phyloP scores from a whole-genome alignment of 2,329 filamentous ascomycete species.

The Aspergillus fumigatus region DNA sequence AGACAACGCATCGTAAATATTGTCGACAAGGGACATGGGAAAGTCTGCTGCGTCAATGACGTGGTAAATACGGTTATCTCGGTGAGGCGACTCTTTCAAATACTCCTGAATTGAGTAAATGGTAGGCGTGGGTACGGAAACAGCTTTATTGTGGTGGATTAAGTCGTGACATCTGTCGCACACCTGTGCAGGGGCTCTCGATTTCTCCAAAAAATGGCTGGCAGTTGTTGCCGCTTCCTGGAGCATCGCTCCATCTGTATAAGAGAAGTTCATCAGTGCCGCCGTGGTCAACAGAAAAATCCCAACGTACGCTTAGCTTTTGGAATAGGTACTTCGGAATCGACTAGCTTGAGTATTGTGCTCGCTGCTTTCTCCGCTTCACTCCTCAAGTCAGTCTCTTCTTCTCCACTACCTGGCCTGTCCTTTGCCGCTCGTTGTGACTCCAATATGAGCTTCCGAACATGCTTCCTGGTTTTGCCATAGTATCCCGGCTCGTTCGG shows the following conservation, averaged over 20 bases:
- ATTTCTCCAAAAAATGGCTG: constrained; percentile 15
- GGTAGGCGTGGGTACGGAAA: constrained; percentile 73
- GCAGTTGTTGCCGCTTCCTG: constrained; percentile 19
- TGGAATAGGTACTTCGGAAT: constrained; percentile 2
- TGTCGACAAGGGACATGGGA: constrained; percentile 83
- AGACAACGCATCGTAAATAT: constrained; percentile 65
- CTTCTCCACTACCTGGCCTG: constrained; percentile 7
- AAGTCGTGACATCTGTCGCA: constrained; percentile 87
- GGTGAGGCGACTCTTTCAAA: constrained; percentile 81
- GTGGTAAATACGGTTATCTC: constrained; percentile 92
- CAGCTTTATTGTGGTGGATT: constrained; percentile 66
- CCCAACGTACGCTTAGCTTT: constrained; percentile 11
- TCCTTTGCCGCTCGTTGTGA: constrained; percentile 12
- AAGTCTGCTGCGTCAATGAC: constrained; percentile 94
- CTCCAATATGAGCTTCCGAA: constrained; percentile 35
- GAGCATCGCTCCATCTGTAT: constrained; percentile 17
- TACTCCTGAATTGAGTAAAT: constrained; percentile 77
- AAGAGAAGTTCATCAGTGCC: constrained; percentile 1
- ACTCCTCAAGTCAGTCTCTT: constrained; percentile 11
- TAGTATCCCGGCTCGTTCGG: constrained; percentile 56
- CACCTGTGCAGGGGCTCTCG: constrained; percentile 35
- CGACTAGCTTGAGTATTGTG: constrained; percentile 8
- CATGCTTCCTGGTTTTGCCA: constrained; percentile 44
- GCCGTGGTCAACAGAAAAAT: not conserved
- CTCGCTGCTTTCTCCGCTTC: constrained; percentile 6